Conservation (phyloP, 768 basidiomycete species). For the Podaxis pistillaris region DNA sequence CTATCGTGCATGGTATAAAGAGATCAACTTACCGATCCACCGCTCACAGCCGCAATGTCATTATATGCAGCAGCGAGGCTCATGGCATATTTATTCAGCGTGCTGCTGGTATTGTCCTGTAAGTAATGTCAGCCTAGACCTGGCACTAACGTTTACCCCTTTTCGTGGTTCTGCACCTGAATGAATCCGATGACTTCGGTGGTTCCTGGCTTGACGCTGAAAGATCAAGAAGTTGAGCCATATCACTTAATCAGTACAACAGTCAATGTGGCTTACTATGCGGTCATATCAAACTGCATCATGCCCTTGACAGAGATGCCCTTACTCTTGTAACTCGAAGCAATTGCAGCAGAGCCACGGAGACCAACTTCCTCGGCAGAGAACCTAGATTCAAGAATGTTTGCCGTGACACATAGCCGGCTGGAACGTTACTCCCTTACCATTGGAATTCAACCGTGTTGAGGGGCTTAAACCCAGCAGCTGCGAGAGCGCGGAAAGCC, state of each 20-base stretch:
- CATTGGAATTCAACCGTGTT: slow-evolving; percentile 45
- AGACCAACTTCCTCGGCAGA: slow-evolving; percentile 42
- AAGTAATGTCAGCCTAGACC: slow-evolving; percentile 25
- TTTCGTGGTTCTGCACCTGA: slow-evolving; percentile 21
- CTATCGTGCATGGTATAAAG: neutral
- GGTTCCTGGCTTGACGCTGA: slow-evolving; percentile 43
- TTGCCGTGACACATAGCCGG: slow-evolving; percentile 32
- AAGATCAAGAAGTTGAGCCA: slow-evolving; percentile 16
- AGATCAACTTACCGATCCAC: slow-evolving; percentile 19
- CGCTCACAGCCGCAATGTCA: slow-evolving; percentile 37
- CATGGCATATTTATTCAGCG: slow-evolving; percentile 42
- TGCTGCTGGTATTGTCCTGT: slow-evolving; percentile 29
- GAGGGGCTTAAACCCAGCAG: slow-evolving; percentile 32
- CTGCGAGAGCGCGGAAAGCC: slow-evolving; percentile 35
- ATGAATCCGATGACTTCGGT: slow-evolving; percentile 36
- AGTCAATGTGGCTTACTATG: slow-evolving; percentile 25
- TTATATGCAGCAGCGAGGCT: slow-evolving; percentile 41
- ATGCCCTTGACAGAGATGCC: slow-evolving; percentile 40
- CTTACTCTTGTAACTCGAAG: slow-evolving; percentile 41
- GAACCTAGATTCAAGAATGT: slow-evolving; percentile 44
- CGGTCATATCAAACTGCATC: slow-evolving; percentile 46
- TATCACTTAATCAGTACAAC: neutral
- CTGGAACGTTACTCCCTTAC: slow-evolving; percentile 22
- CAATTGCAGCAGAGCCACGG: slow-evolving; percentile 51
- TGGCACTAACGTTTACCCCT: neutral